Base-by-base conservation (phyloP, 306 rosid species). In the Calophaca sinica region DNA sequence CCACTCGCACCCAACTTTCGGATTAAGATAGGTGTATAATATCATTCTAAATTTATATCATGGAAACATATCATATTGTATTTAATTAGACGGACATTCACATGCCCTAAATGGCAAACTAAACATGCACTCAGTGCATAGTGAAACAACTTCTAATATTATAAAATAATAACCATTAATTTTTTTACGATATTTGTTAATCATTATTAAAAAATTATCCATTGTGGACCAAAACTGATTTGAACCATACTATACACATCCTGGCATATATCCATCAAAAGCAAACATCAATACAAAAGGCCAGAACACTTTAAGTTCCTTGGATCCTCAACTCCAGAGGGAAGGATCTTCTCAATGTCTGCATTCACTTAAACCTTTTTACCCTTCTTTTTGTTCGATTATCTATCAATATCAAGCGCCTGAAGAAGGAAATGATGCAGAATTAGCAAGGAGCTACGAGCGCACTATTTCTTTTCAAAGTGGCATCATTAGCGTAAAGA, bases 391-490 rank as follows among this genome's bases (percentile, higher is more conserved):
- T 65, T 38, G 6, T 15, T 9, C 7, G n/a, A 50, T 29, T 28
- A 15, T 58, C 15, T 45, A 53, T 45, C 51, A 69, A 41, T 45
- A 53, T 45, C 51, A 69, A 41, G 49, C 26, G 13, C 70, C 35
- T 31, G 12, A 41, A 49, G 44, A 68, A 36, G n/a, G 4, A 50
- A 52, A 49, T 59, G 1, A 61, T 13, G 28, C 38, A 50, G 8
- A 70, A 61, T 50, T 38, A 59, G 60, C 28, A 68, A 48, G 39
- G 52, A 12, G 33, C 33, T 51, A 69, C 29, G 38, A 61, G 76
- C 35, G 32, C 12, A 42, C 15, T 0, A 6, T 58, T 55, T 20
- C 26, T 9, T 36, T 52, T 9, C 15, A 66, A 42, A 65, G 13
- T 7, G 42, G 32, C 13, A 74, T 50, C 38, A 70, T 33, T 41